Evolutionary conservation across 306 rosid species (phyloP).

Genomic region (Corylus heterophylla): DNA sequence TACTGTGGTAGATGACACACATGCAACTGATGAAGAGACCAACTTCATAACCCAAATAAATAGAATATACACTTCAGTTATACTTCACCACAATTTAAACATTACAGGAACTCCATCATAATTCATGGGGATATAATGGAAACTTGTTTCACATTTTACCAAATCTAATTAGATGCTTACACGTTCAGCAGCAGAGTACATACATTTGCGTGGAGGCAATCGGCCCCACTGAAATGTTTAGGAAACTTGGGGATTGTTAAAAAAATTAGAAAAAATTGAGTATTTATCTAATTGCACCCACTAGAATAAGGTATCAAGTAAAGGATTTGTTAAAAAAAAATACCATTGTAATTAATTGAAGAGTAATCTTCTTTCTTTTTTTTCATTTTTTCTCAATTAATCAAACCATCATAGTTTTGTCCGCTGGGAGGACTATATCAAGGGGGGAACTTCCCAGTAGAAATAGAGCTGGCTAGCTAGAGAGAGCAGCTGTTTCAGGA

Average conservation of each 20-base stretch:
- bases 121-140: slow-evolving; percentile 4
- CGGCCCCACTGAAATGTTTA: not conserved
- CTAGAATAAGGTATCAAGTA: not conserved
- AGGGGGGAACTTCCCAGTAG: not conserved
- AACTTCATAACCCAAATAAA: slow-evolving; percentile 20
- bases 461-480: not conserved
- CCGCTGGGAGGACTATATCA: not conserved
- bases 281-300: not conserved
- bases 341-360: too few relatives aligned
- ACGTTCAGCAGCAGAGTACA: not conserved
- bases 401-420: not conserved
- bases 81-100: slow-evolving; percentile 11
- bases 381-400: not conserved
- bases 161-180: not conserved
- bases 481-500: not conserved
- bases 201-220: not conserved
- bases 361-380: not conserved
- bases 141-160: not conserved
- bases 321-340: not conserved
- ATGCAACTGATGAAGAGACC: slow-evolving; percentile 9
- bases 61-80: not conserved
- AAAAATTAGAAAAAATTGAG: not conserved
- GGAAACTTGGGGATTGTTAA: not conserved
- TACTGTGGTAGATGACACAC: slow-evolving; percentile 18
- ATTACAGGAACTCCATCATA: slow-evolving; percentile 6